A percentile compares a stretch with the other conserved stretches of the same genome.
Evolutionary conservation across 148 eudicot genomes (phyloP).

Genomic region (Silene conica): DNA sequence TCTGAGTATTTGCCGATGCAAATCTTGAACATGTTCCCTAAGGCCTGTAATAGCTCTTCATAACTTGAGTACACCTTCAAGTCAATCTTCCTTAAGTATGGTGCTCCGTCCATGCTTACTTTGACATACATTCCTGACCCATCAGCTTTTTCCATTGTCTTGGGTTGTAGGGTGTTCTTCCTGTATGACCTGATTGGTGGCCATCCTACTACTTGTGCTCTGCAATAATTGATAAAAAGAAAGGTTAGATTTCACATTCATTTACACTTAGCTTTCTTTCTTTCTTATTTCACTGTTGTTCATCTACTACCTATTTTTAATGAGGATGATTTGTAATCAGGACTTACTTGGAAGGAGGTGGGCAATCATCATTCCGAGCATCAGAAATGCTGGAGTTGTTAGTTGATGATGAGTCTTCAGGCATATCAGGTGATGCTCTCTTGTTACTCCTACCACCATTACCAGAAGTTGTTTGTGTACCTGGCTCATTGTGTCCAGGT

Average conservation of each 20-base stretch:
- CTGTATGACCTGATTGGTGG: slow-evolving; percentile 62
- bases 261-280: not conserved
- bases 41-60: slow-evolving; percentile 44
- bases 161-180: slow-evolving; percentile 43
- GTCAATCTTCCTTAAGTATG: slow-evolving; percentile 66
- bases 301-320: too few species aligned
- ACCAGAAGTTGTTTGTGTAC: slow-evolving; percentile 16
- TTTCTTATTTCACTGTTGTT: not conserved
- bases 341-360: slow-evolving; percentile 66
- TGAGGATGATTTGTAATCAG: not conserved
- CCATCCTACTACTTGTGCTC: slow-evolving; percentile 72
- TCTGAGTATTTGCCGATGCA: slow-evolving; percentile 45
- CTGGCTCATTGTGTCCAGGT: slow-evolving; percentile 40
- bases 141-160: slow-evolving; percentile 36
- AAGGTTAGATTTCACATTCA: slow-evolving; percentile 19
- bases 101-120: slow-evolving; percentile 86
- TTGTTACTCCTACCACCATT: slow-evolving; percentile 29
- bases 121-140: slow-evolving; percentile 50
- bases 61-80: slow-evolving; percentile 48
- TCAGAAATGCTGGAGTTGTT: slow-evolving; percentile 31
- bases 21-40: slow-evolving; percentile 59
- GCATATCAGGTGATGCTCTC: slow-evolving; percentile 40
- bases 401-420: slow-evolving; percentile 31
- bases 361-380: slow-evolving; percentile 28
- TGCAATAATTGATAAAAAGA: slow-evolving; percentile 19